Evolutionary conservation across 371 early-diverging fungal genomes (phyloP), one percentile per base, ranked within the genome.

Genomic region (Neoconidiobolus thromboides): DNA sequence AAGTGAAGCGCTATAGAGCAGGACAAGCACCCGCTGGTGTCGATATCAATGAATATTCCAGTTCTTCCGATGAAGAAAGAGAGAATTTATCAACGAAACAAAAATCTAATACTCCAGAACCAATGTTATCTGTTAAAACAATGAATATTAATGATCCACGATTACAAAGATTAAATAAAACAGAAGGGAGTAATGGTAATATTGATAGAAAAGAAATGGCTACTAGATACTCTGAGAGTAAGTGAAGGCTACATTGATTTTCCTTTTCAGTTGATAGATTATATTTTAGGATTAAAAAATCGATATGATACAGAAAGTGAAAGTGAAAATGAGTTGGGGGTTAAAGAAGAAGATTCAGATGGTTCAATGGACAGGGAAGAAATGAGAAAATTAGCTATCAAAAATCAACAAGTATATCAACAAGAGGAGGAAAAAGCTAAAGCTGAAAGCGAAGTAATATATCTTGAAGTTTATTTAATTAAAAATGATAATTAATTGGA

Each of bases 401-500:
- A 26, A 10, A 51, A 63, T 2, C 41, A 57, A 51, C 60, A 63
- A 43, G 58, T 12, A 0, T 61, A n/a, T 1, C 67, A 64, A 48
- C 67, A 70, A 38, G 62, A 62, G n/a, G 60, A 62, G 26, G 57
- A 60, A 3, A 61, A 58, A 7, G 63, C 67, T 6, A 59, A 61
- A 40, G 0, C 42, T 26, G 26, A 26, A 26, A 26, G 26, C 26
- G 26, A 26, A 26, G 26, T 26, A 26, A 26, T 26, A 26, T 26
- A 26, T 26, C 26, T 26, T 26, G 26, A 26, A 26, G 26, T 26
- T 26, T 26, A 26, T 26, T 26, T 26, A 26, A 26, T 26, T 26
- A 26, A 26, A 26, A 26, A 26, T 26, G 26, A 26, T 26, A 26
- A 26, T 26, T 26, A 26, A 26, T 26, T 26, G 26, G 26, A 26